Evolutionary conservation across 371 early-diverging fungal species (phyloP).

Genomic region (Fennellomyces sp.): DNA sequence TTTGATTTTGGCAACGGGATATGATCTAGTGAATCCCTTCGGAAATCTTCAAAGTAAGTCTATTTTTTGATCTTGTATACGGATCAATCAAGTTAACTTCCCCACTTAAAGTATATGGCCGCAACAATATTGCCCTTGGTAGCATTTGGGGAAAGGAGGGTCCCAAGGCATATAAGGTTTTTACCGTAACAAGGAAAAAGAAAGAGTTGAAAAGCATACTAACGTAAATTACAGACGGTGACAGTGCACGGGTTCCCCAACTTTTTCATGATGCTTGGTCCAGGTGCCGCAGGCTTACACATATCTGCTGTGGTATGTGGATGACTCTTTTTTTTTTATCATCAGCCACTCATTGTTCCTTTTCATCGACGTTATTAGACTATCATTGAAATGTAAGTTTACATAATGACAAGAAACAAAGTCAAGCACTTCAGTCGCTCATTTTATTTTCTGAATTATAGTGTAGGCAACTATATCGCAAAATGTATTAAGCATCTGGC

Average conservation of each 20-base stretch:
- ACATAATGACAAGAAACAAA: not conserved
- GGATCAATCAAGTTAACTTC: no score
- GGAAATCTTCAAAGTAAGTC: no score
- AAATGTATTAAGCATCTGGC: constrained; percentile 15
- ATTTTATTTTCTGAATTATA: not conserved
- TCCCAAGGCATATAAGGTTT: no score
- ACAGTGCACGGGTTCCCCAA: not conserved
- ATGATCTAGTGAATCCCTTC: no score
- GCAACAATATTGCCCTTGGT: no score
- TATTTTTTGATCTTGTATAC: no score
- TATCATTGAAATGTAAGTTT: constrained; percentile 4
- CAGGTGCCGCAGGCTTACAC: constrained; percentile 27
- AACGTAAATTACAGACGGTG: no score
- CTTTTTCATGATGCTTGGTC: not conserved
- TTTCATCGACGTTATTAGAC: not conserved
- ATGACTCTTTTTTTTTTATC: no score
- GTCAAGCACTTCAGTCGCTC: no score
- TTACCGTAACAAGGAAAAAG: constrained; percentile 10
- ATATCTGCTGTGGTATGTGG: constrained; percentile 16
- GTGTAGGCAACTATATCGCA: constrained; percentile 22
- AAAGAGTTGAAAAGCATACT: constrained; percentile 33
- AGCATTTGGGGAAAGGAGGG: no score
- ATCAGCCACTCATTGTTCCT: not conserved
- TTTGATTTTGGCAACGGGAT: no score
- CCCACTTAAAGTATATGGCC: no score